Base-by-base conservation (phyloP, 352 stramenopile species). In the Globisporangium takayamanum region DNA sequence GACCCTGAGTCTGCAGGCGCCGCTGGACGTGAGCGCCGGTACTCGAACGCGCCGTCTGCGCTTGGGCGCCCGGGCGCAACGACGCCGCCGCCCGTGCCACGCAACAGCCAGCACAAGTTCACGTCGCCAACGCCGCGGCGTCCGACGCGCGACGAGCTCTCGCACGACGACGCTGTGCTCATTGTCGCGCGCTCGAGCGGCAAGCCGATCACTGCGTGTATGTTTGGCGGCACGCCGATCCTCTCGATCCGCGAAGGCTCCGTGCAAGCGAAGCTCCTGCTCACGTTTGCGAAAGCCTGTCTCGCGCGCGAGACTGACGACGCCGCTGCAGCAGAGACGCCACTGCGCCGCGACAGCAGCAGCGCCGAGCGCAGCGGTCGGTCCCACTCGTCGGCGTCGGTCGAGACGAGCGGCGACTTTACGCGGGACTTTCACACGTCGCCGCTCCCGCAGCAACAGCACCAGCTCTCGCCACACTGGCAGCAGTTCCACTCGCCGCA, bases 231-330 rank as follows among this genome's bases (percentile, higher is more conserved):
- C 7, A 59, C 77, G 8, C 74, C 73, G 2, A 59, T 92, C 12
- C 59, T 76, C 5, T 50, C 77, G 36, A 92, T 92, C 50, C 70
- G 74, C 26, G 76, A 89, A 62, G 82, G 78, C 47, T 79, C 78
- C 2, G 69, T 88, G 6, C 80, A 92, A 55, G 77, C 80, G 12
- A 80, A 82, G 48, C 60, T 92, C 4, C 67, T 92, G 62, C 64
- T 74, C 42, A 85, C 85, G 49, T 92, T 88, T 58, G 82, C 82
- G 1, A 87, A 87, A 59, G 78, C 82, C 12, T 92, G 82, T 59
- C 56, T 92, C 25, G 82, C 80, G 20, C 88, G 82, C 61, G 72
- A 88, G 22, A 11, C 41, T 6, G 6, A 59, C 10, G 20, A 45
- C 16, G 49, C 28, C 5, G 36, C 28, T 4, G 30, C 18, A 3